A percentile compares a stretch with the other conserved stretches of the same genome.
Evolutionary conservation across 306 rosid genomes (phyloP).

Genomic region (Cicer arietinum): DNA sequence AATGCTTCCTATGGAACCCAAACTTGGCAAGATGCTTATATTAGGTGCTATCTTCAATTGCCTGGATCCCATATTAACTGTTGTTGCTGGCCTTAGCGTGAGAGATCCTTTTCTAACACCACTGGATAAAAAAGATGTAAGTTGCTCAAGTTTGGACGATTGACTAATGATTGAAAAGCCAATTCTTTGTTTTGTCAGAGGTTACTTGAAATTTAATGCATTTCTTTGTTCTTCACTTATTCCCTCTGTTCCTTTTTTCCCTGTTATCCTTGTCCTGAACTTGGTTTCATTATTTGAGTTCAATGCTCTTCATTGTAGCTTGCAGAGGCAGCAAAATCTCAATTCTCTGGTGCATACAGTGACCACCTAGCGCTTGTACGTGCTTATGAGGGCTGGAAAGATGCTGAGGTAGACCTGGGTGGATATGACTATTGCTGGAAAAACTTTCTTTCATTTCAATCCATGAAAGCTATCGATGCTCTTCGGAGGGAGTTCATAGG

Average conservation of each 20-base stretch:
- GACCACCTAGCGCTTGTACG: conserved; percentile 92
- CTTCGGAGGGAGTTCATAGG: conserved; percentile 79
- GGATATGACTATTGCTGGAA: conserved; percentile 97
- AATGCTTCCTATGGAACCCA: conserved; percentile 96
- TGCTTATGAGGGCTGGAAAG: conserved; percentile 90
- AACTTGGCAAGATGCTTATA: conserved; percentile 95
- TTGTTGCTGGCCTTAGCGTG: conserved; percentile 94
- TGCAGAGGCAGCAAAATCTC: conserved; percentile 94
- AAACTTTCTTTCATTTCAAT: conserved; percentile 81
- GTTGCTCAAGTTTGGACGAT: conserved; percentile 44
- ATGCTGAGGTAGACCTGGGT: conserved; percentile 74
- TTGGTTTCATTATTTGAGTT: conserved; percentile 43
- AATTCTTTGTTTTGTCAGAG: background rate
- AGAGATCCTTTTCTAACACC: conserved; percentile 95
- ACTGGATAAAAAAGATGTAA: conserved; percentile 88
- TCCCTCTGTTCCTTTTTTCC: background rate
- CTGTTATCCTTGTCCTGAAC: conserved; percentile 37
- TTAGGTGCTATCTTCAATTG: conserved; percentile 85
- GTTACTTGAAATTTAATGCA: conserved; percentile 14
- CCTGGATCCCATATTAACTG: conserved; percentile 88
- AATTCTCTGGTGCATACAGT: conserved; percentile 76
- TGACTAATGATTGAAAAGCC: conserved; percentile 35
- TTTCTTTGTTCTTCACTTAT: background rate
- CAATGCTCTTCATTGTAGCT: conserved; percentile 61
- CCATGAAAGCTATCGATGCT: conserved; percentile 96